Base-by-base conservation (phyloP, 176 grass and related monocot species). In the Oryza meyeriana region DNA sequence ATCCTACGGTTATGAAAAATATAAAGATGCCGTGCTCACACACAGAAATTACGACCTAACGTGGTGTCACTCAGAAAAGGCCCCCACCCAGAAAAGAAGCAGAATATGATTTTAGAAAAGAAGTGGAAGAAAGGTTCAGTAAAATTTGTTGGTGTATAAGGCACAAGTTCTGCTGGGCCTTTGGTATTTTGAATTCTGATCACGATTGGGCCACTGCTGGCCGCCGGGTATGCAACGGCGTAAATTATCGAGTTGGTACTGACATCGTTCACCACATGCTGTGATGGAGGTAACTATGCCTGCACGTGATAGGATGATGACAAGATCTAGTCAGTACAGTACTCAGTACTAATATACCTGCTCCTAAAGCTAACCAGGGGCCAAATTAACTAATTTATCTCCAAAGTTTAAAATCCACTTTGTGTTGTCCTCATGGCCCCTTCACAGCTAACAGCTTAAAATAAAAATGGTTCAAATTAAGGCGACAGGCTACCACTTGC, bases 241-340 rank as follows among this genome's bases (percentile, higher is more conserved):
- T 89, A 77, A 89, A 81, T 77, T 72, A 45, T 33, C 27, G 78
- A 85, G 83, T 36, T 59, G 78, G 77, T 45, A 72, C 72, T 11
- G 55, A 1, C 55, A 41, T 27, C 71, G 82, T 26, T 59, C 76
- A 80, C 17, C 61, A 68, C 86, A 79, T 68, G 47, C 48, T 33
- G 18, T 13, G 24, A 12, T 55, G 6, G 28, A 31, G 12, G 33
- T 55, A 75, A 76, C 87, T 81, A 77, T 71, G 67, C 64, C 18
- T 57, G 57, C 82, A 89, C 77, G 71, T 85, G 82, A 52, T 14
- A 16, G 55, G 68, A 71, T 33, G 73, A 28, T 74, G 45, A 61
- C 45, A 66, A n/a, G 79, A 88, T 72, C 35, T 66, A 25, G 12
- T 29, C 35, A 25, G 48, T 59, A 55, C 35, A 25, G 48, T 59